A percentile compares a stretch with the other conserved stretches of the same genome.
These are phyloP conservation scores for Plasmopara halstedii DNA, from an alignment of 352 stramenopile genomes.

Conservation along the genomic window DNA sequence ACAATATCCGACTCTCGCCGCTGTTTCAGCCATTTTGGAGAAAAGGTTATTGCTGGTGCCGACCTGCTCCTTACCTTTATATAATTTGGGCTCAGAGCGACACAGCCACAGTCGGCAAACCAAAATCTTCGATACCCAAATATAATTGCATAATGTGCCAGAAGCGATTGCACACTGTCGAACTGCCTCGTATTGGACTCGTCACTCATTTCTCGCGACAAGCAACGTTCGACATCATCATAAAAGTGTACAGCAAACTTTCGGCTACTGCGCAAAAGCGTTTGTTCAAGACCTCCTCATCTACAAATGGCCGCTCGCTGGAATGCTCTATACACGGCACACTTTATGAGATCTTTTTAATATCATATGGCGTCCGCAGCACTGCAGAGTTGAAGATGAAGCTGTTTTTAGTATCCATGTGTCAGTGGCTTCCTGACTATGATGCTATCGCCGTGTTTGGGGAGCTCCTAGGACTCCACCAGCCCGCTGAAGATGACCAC, in stretches of 20 bases:
- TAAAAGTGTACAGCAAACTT: slow-evolving; percentile 46
- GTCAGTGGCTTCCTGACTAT: slow-evolving; percentile 35
- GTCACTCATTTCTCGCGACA: slow-evolving; percentile 49
- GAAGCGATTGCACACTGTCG: slow-evolving; percentile 28
- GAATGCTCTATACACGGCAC: slow-evolving; percentile 36
- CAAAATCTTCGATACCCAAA: not conserved
- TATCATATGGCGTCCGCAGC: slow-evolving; percentile 41
- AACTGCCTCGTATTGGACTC: slow-evolving; percentile 22
- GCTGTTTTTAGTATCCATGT: slow-evolving; percentile 52
- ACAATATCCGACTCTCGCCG: slow-evolving; percentile 32
- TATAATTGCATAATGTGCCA: slow-evolving; percentile 18
- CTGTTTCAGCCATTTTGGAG: slow-evolving; percentile 42
- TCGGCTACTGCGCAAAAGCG: slow-evolving; percentile 24
- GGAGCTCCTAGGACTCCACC: slow-evolving; percentile 53
- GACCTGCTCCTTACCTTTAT: slow-evolving; percentile 8
- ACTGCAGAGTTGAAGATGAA: slow-evolving; percentile 59
- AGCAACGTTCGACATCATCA: slow-evolving; percentile 41
- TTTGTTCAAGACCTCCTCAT: slow-evolving; percentile 36
- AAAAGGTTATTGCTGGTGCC: slow-evolving; percentile 54
- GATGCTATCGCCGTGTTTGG: slow-evolving; percentile 62
- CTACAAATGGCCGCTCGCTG: not conserved
- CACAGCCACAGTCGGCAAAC: not conserved
- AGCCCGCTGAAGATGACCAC: slow-evolving; percentile 19
- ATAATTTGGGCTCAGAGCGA: slow-evolving; percentile 20
- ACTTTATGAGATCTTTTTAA: slow-evolving; percentile 37